These are phyloP conservation scores for Kluyveromyces marxianus DNA, from an alignment of 1,139 yeast species.

Conservation along the genomic window DNA sequence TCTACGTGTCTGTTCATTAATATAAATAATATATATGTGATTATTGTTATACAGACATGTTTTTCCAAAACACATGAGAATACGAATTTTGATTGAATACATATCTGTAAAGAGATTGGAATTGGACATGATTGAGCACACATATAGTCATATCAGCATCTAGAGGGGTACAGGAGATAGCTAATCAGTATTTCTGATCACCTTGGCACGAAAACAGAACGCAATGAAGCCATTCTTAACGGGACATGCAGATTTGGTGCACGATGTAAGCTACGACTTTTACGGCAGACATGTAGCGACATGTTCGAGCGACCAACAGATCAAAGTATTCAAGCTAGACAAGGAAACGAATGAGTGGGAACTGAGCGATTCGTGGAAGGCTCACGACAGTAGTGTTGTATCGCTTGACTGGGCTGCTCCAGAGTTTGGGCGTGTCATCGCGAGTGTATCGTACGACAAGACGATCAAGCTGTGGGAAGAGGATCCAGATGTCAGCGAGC, in stretches of 20 bases:
- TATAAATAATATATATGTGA: too few species aligned
- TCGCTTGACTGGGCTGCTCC: slow-evolving; percentile 91
- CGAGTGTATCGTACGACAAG: slow-evolving; percentile 84
- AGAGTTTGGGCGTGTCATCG: slow-evolving; percentile 78
- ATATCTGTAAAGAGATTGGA: too few species aligned
- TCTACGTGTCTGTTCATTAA: too few species aligned
- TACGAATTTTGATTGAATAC: too few species aligned
- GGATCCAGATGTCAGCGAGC: slow-evolving; percentile 65
- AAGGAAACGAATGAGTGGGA: slow-evolving; percentile 57
- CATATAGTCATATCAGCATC: too few species aligned
- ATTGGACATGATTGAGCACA: too few species aligned
- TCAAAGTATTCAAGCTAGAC: slow-evolving; percentile 75
- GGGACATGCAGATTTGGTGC: slow-evolving; percentile 86
- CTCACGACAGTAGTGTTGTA: slow-evolving; percentile 84
- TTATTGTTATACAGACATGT: too few species aligned
- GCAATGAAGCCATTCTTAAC: slow-evolving; percentile 64
- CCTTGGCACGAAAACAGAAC: too few species aligned
- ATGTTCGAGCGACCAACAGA: slow-evolving; percentile 86
- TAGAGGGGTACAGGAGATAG: too few species aligned
- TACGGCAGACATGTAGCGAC: slow-evolving; percentile 89
- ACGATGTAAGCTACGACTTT: slow-evolving; percentile 81
- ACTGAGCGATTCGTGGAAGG: slow-evolving; percentile 83
- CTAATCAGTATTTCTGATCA: too few species aligned
- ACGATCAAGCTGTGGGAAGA: slow-evolving; percentile 86
- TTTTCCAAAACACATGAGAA: too few species aligned